Base-by-base conservation (phyloP, 176 grass and related monocot genomes). In the Coix lacrymajobi region DNA sequence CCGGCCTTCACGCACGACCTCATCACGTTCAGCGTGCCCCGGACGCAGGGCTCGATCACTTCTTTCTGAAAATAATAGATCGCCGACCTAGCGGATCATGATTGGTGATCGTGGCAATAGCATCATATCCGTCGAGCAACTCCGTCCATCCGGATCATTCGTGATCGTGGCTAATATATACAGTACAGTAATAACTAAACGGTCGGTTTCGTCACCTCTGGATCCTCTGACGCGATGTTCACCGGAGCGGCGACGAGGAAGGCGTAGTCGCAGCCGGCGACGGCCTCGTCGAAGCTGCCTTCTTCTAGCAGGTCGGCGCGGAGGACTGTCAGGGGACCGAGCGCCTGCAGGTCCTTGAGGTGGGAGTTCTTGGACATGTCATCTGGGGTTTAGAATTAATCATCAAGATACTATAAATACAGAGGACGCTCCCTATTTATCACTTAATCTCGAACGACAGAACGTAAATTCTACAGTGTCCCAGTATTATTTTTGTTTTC, bases 211-310 rank as follows among this genome's bases (percentile, higher is more conserved):
- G 0, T 4, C 20, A 68, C 65, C 65, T 68, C 33, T 37, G 65
- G 65, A 38, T 68, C 20, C 65, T 68, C 65, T 4, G 65, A 11
- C 12, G 6, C 29, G 11, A 88, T 0, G 48, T 89, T 89, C 79
- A 93, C 79, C 2, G 94, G 65, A 11, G 91, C 94, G 8, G 91
- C 94, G 4, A 93, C 73, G 48, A 91, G 84, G 79, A 97, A 97
- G 40, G 79, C 86, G 46, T 85, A 91, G 8, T 85, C 31, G 17
- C 91, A 93, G 41, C 86, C 81, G 3, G 66, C 28, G 22, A 93
- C 73, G 0, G 88, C 89, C 2, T 83, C 91, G 17, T 93, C 91
- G 11, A 93, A 97, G 63, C 91, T 97, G 46, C 87, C 84, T 65
- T 97, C 87, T 22, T 84, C 66, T 3, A 19, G 7, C 8, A 68